Percentiles rank a stretch among this genome's conserved stretches.
Conservation (phyloP, 1,284 basidiomycete genomes). For the Cystobasidium slooffiae region DNA sequence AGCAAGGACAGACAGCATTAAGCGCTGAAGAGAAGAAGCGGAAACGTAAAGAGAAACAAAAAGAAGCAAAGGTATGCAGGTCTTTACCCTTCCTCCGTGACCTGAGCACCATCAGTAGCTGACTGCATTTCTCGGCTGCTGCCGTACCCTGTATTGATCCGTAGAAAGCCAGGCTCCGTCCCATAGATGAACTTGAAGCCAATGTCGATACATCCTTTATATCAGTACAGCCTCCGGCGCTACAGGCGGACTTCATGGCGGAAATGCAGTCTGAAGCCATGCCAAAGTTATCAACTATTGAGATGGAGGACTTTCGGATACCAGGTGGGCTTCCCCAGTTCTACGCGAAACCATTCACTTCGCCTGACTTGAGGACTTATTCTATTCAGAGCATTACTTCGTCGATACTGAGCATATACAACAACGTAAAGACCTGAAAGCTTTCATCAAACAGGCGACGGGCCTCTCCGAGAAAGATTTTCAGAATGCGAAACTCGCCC, state of each 20-base stretch:
- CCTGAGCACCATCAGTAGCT: too few species aligned
- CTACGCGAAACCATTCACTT: too few species aligned
- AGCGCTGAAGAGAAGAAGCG: slow-evolving; percentile 40
- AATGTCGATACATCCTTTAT: slow-evolving; percentile 61
- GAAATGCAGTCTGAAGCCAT: slow-evolving; percentile 65
- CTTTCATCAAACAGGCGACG: slow-evolving; percentile 68
- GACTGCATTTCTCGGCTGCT: too few species aligned
- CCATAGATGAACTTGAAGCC: slow-evolving; percentile 61
- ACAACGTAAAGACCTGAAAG: slow-evolving; percentile 68
- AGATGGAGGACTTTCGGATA: slow-evolving; percentile 72
- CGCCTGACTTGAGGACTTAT: too few species aligned
- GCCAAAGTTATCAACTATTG: slow-evolving; percentile 68
- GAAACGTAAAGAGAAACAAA: slow-evolving; percentile 39
- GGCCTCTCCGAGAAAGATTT: slow-evolving; percentile 27
- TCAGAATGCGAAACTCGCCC: slow-evolving; percentile 63
- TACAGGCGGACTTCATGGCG: slow-evolving; percentile 47
- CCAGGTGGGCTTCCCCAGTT: slow-evolving; percentile 68
- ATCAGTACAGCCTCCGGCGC: slow-evolving; percentile 45
- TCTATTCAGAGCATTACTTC: slow-evolving; percentile 67
- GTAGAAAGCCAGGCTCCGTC: slow-evolving; percentile 26
- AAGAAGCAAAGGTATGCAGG: slow-evolving; percentile 34
- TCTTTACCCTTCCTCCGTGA: too few species aligned
- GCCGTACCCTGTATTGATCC: too few species aligned
- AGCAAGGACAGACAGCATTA: slow-evolving; percentile 12
- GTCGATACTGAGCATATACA: slow-evolving; percentile 73